A percentile compares a stretch with the other conserved stretches of the same genome.
phyloP scores from a whole-genome alignment of 495 filamentous ascomycete genomes.

The Bacidia gigantensis region DNA sequence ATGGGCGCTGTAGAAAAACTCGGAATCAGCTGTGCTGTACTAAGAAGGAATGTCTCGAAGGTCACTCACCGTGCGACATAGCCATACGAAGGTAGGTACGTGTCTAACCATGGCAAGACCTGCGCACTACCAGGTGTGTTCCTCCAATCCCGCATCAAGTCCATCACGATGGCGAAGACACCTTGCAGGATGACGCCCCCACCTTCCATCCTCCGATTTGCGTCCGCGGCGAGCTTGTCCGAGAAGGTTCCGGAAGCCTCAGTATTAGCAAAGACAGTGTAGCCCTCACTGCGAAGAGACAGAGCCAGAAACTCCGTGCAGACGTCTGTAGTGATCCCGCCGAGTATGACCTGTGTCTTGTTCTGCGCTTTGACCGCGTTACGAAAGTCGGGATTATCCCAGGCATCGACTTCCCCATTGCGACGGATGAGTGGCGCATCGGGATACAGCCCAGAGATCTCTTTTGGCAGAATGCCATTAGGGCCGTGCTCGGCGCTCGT shows the following conservation, averaged over 20 bases:
- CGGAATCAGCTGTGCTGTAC: too few relatives aligned
- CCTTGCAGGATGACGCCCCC: conserved; percentile 54
- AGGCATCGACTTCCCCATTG: conserved; percentile 66
- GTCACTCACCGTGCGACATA: conserved; percentile 33
- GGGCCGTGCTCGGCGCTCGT: conserved; percentile 47
- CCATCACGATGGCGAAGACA: conserved; percentile 52
- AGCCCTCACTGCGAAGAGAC: conserved; percentile 55
- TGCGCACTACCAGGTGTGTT: conserved; percentile 48
- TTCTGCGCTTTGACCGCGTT: conserved; percentile 49
- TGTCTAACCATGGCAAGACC: conserved; percentile 52
- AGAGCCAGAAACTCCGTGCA: conserved; percentile 64
- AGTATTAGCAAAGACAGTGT: conserved; percentile 63
- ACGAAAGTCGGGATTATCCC: conserved; percentile 63
- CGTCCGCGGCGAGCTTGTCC: conserved; percentile 39
- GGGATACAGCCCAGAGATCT: conserved; percentile 56
- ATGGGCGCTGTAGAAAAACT: too few relatives aligned
- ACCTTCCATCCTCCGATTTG: conserved; percentile 50
- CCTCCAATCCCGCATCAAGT: conserved; percentile 72
- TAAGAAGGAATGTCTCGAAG: too few relatives aligned
- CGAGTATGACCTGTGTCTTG: conserved; percentile 59
- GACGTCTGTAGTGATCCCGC: conserved; percentile 64
- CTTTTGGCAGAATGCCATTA: conserved; percentile 58
- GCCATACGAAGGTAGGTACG: conserved; percentile 36
- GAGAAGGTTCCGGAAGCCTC: conserved; percentile 57
- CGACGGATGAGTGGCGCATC: conserved; percentile 51